Percentiles rank a stretch among this genome's conserved stretches.
These are phyloP conservation scores for Phytophthora aleatoria DNA, from an alignment of 352 stramenopile species.

Conservation along the genomic window DNA sequence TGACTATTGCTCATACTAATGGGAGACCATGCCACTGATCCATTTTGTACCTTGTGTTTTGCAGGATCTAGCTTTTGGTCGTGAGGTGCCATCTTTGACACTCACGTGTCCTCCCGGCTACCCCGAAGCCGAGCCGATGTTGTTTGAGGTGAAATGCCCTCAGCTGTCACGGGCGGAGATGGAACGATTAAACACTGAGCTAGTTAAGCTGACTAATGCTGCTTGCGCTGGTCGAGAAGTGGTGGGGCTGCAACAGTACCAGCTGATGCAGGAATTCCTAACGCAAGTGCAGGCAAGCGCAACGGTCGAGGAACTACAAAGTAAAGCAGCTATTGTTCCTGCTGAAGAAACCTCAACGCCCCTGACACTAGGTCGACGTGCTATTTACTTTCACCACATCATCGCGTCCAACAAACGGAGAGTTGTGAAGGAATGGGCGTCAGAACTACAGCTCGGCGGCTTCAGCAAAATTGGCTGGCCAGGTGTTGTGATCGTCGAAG, in stretches of 20 bases:
- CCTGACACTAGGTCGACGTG: conserved; percentile 56
- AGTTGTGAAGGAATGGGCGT: conserved; percentile 74
- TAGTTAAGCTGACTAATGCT: conserved; percentile 37
- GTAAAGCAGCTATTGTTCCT: conserved; percentile 4
- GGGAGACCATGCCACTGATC: neutral
- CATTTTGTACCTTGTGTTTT: conserved; percentile 4
- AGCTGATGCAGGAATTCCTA: conserved; percentile 63
- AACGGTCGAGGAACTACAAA: neutral
- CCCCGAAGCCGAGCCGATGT: conserved; percentile 30
- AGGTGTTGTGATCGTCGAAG: conserved; percentile 78
- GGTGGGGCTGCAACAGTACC: conserved; percentile 64
- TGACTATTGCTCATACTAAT: neutral
- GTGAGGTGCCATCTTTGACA: conserved; percentile 47
- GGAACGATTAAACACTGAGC: conserved; percentile 42
- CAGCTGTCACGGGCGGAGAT: conserved; percentile 46
- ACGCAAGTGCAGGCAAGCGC: conserved; percentile 22
- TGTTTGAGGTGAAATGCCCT: conserved; percentile 59
- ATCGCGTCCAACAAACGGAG: conserved; percentile 74
- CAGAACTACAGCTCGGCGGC: conserved; percentile 65
- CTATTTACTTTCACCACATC: conserved; percentile 89
- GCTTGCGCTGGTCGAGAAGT: conserved; percentile 43
- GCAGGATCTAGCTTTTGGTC: conserved; percentile 29
- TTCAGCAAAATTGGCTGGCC: conserved; percentile 88
- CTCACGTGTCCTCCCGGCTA: conserved; percentile 54
- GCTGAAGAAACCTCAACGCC: neutral